Evolutionary conservation across 352 stramenopile species (phyloP), one percentile per base, ranked within the genome.

Genomic region (Globisporangium nodosum): DNA sequence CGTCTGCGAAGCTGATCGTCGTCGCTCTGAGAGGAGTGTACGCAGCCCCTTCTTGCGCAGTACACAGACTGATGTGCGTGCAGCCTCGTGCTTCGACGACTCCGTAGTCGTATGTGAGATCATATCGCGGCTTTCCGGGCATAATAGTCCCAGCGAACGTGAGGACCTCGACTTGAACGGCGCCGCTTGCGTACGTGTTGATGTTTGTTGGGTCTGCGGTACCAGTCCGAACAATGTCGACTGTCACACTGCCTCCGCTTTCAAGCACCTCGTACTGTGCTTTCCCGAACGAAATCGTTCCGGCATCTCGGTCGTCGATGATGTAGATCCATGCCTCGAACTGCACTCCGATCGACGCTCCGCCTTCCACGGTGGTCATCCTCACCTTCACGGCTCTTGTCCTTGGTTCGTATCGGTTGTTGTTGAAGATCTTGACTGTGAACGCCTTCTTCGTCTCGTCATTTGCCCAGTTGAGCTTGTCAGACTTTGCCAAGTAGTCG

Each of bases 301-400:
- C 81, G 31, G 78, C 78, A 56, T 91, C 81, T 35, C 81, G 78
- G 59, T 91, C 81, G 47, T 91, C 81, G 47, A 91, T 66, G 33
- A 91, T 81, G 49, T 88, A 89, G 13, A 91, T 71, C 76, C 73
- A 85, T 51, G 82, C 78, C 20, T 84, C 69, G 2, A 53, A 54
- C 50, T 71, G 59, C 4, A 61, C 1, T 16, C 76, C 76, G 48
- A 88, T 88, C 16, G 61, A 68, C 2, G 81, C 81, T 5, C 81
- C 81, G 30, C 81, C 81, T 46, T 68, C 68, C 9, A 87, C 81
- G 1, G 56, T 72, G 13, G 61, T 52, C 58, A 91, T 72, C 11
- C 49, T 63, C 31, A 91, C 68, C 60, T 84, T 81, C 49, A 91
- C 70, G 2, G 78, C 63, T 50, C 77, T 59, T 6, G 76, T 66